Evolutionary conservation across 495 filamentous ascomycete species (phyloP), one percentile per base, ranked within the genome.

Genomic region (Penicillium tannophilum): DNA sequence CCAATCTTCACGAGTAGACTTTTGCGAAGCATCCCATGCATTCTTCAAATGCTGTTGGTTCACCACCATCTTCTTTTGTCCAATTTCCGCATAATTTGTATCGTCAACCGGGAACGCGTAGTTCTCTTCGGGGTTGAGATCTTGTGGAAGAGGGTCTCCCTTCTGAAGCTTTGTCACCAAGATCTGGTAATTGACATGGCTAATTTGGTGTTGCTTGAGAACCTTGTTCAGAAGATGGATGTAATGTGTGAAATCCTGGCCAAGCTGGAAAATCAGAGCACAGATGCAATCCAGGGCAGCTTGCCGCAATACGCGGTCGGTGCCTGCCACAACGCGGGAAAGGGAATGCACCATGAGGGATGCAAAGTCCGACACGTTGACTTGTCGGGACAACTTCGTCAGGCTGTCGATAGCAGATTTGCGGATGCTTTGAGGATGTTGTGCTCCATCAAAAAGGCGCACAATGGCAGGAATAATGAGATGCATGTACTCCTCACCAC

Each of bases 401-500:
- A 99, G 82, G 0, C 93, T 96, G 61, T 99, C 94, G 65, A 99
- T 97, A 11, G 93, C 92, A 30, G 84, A 85, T 70, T 92, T 93
- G 31, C 92, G 88, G 42, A 95, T 82, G 58, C 86, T 85, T 10
- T 82, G 76, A 6, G 91, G 91, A 59, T 94, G 88, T 39, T 88
- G 85, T 19, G 86, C 82, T 58, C 89, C 93, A 64, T 98, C 91
- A 66, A 97, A 97, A 54, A 96, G 85, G 16, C 87, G 84, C 17
- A 99, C 91, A 58, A 99, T 89, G n/a, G 93, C 88, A 8, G 94
- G 94, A 36, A 99, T 92, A 62, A 99, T 98, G 30, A 99, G 81
- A 72, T 98, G 94, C 94, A 99, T 98, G 72, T 98, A 97, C 70
- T 97, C 93, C 70, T 98, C 94, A 16, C 88, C 89, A 66, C 92